These are phyloP conservation scores for Lactifluus hygrophoroides DNA, from an alignment of 768 basidiomycete genomes.

Conservation along the genomic window DNA sequence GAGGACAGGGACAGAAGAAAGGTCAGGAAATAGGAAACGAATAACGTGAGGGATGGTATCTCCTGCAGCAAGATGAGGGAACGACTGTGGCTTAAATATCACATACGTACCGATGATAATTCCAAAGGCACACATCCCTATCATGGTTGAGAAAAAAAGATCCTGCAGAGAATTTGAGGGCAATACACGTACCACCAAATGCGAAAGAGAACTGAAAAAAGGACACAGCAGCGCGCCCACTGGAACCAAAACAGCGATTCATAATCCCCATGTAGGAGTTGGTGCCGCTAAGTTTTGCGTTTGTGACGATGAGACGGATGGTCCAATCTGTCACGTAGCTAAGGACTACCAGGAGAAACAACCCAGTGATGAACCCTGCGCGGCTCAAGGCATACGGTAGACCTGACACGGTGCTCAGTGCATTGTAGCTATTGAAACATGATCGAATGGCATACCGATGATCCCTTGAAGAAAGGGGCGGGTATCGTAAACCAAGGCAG, in stretches of 20 bases:
- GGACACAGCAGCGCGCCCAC: constrained; percentile 89
- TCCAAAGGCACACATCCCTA: constrained; percentile 96
- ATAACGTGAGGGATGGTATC: constrained; percentile 96
- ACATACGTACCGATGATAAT: constrained; percentile 67
- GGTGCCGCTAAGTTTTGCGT: constrained; percentile 91
- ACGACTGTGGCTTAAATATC: background rate
- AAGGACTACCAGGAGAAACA: constrained; percentile 71
- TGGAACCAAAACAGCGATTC: constrained; percentile 84
- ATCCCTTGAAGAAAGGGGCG: constrained; percentile 41
- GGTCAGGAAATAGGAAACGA: constrained; percentile 68
- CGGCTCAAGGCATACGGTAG: constrained; percentile 91
- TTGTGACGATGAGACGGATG: constrained; percentile 89
- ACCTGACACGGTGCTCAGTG: constrained; percentile 36
- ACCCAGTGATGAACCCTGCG: constrained; percentile 87
- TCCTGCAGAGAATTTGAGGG: background rate
- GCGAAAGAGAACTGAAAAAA: constrained; percentile 98
- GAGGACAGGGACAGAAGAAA: constrained; percentile 59
- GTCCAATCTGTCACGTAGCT: constrained; percentile 95
- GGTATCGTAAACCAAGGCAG: constrained; percentile 2
- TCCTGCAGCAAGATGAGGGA: constrained; percentile 35
- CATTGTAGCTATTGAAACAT: background rate
- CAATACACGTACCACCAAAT: constrained; percentile 65
- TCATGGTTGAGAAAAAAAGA: background rate
- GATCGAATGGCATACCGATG: constrained; percentile 43
- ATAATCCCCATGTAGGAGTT: constrained; percentile 92